Conservation (phyloP, 169 alveolate species). For the Plasmodium ovale region DNA sequence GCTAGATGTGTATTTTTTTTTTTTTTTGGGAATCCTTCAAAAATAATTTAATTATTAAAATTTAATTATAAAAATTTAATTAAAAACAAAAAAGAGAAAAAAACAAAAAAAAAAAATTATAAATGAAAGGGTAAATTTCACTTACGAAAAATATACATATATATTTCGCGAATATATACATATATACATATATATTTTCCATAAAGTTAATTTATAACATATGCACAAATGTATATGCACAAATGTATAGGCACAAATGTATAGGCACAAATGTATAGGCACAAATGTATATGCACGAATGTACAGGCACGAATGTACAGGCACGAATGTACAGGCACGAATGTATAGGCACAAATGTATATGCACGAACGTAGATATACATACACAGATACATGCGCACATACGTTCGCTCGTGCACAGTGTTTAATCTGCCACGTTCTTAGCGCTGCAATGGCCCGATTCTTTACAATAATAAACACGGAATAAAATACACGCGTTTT, state of each 20-base stretch:
- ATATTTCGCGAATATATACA: not conserved
- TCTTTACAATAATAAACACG: constrained; percentile 7
- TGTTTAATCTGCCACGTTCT: no score
- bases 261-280: no score
- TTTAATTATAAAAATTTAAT: no score
- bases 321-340: not conserved
- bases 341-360: not conserved
- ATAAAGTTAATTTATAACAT: constrained; percentile 1
- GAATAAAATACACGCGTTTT: not conserved
- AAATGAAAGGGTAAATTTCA: constrained; percentile 11
- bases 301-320: not conserved
- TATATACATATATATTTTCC: not conserved
- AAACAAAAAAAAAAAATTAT: constrained; percentile 38
- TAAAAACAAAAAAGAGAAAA: constrained; percentile 26
- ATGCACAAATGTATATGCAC: not conserved
- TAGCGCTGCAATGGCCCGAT: no score
- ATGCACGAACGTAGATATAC: no score
- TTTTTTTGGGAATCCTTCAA: not conserved
- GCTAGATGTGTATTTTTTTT: not conserved
- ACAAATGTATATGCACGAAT: not conserved
- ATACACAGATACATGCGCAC: not conserved
- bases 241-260: no score
- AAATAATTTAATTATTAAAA: constrained; percentile 64
- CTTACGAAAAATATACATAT: constrained; percentile 26
- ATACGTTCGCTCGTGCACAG: not conserved